phyloP scores from a whole-genome alignment of 2,329 filamentous ascomycete species.

The Phyllosticta capitalensis region DNA sequence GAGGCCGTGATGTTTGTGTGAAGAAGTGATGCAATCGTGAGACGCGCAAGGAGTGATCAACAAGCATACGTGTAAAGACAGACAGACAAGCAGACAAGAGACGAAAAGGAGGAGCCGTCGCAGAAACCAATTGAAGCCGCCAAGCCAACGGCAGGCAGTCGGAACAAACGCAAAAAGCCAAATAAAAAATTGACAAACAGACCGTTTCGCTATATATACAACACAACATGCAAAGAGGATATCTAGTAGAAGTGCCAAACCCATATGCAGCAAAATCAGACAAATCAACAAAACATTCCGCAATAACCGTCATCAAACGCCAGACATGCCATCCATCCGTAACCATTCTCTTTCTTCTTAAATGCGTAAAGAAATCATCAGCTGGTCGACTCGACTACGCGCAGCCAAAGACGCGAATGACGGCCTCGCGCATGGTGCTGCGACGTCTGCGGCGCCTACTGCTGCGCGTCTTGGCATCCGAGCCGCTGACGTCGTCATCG shows the following conservation, averaged over 20 bases:
- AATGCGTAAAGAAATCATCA: too few species aligned
- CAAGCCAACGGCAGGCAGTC: too few species aligned
- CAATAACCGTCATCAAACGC: neutral
- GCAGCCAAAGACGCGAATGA: slow-evolving; percentile 7
- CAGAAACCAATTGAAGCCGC: too few species aligned
- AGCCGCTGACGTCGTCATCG: neutral
- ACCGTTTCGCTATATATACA: neutral
- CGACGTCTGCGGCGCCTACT: neutral
- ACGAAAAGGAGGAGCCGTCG: too few species aligned
- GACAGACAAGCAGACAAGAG: too few species aligned
- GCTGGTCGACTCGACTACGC: too few species aligned
- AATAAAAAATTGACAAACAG: neutral
- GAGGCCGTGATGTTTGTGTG: too few species aligned
- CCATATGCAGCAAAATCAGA: neutral
- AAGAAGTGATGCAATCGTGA: too few species aligned
- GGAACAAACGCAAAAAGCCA: neutral
- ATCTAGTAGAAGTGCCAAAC: neutral
- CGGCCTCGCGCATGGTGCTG: slow-evolving; percentile 4
- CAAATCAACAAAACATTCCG: neutral
- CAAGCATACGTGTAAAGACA: too few species aligned
- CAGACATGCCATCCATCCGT: neutral
- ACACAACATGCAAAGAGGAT: neutral
- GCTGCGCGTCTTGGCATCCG: neutral
- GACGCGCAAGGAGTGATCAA: too few species aligned
- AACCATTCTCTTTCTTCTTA: too few species aligned